These are phyloP conservation scores for Vaccinium macrocarpon DNA, from an alignment of 148 eudicot genomes.

Conservation along the genomic window DNA sequence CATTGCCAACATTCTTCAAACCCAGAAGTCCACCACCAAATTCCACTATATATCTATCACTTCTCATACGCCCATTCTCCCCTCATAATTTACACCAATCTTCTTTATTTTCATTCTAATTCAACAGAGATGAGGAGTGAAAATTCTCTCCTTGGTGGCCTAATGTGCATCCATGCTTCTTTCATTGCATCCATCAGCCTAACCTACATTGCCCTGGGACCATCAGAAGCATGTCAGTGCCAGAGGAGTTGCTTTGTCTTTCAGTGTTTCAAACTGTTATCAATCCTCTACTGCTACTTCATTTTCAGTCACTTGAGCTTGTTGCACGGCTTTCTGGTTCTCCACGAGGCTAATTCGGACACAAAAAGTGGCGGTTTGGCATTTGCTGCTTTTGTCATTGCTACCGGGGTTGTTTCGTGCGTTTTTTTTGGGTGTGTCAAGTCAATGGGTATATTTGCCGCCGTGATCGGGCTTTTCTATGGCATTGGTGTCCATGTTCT, in stretches of 20 bases:
- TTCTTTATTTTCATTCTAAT: conserved; percentile 12
- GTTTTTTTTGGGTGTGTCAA: neutral
- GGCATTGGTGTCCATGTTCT: neutral
- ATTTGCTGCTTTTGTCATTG: neutral
- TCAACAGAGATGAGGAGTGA: neutral
- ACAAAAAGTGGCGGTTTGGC: neutral
- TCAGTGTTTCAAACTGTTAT: neutral
- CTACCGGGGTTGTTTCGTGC: neutral
- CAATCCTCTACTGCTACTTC: neutral
- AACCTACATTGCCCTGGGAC: neutral
- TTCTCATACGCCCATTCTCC: neutral
- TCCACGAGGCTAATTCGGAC: neutral
- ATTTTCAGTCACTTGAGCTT: neutral
- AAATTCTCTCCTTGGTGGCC: neutral
- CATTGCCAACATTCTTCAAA: neutral
- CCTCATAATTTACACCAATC: neutral
- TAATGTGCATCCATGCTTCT: conserved; percentile 6
- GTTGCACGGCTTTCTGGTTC: neutral
- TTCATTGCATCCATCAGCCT: neutral
- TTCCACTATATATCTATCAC: neutral
- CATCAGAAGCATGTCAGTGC: neutral
- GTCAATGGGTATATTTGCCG: neutral
- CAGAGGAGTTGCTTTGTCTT: neutral
- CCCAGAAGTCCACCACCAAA: neutral
- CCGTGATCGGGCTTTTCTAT: neutral